Percentiles rank a stretch among this genome's conserved stretches.
phyloP scores from a whole-genome alignment of 768 basidiomycete species.

The Tricholomella constricta region DNA sequence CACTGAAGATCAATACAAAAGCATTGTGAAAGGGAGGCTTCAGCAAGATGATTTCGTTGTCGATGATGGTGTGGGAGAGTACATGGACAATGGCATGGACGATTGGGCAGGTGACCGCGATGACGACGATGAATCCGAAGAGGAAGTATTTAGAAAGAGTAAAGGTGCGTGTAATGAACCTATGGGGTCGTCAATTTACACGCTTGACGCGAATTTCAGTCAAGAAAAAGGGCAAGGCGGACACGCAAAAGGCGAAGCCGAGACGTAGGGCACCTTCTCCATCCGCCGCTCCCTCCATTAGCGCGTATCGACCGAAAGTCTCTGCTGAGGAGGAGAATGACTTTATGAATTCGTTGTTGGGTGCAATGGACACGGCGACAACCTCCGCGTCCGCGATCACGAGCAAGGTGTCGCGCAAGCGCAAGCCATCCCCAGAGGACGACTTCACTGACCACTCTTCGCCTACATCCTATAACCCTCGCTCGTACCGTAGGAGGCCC shows the following conservation, averaged over 20 bases:
- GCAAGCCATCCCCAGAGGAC: slow-evolving; percentile 60
- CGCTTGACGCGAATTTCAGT: slow-evolving; percentile 14
- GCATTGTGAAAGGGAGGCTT: slow-evolving; percentile 80
- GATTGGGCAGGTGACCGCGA: slow-evolving; percentile 75
- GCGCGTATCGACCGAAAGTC: slow-evolving; percentile 76
- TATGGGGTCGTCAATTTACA: background rate
- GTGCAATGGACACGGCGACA: slow-evolving; percentile 61
- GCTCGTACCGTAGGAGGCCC: slow-evolving; percentile 35
- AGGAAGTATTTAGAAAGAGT: slow-evolving; percentile 48
- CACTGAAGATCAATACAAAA: slow-evolving; percentile 83
- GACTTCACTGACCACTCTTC: slow-evolving; percentile 44
- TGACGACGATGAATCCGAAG: slow-evolving; percentile 59
- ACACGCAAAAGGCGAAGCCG: slow-evolving; percentile 40
- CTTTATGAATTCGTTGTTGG: slow-evolving; percentile 84
- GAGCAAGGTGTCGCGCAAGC: slow-evolving; percentile 52
- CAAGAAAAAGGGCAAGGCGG: slow-evolving; percentile 47
- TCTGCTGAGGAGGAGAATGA: slow-evolving; percentile 84
- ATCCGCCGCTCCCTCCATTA: slow-evolving; percentile 62
- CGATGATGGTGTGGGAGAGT: slow-evolving; percentile 90
- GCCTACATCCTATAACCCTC: slow-evolving; percentile 27
- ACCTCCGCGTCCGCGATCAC: slow-evolving; percentile 33
- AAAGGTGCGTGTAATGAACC: slow-evolving; percentile 34
- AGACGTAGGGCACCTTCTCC: slow-evolving; percentile 54
- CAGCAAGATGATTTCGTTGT: slow-evolving; percentile 92
- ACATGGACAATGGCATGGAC: slow-evolving; percentile 96